Evolutionary conservation across 768 basidiomycete genomes (phyloP).

Genomic region (Psilocybe cyanescens): DNA sequence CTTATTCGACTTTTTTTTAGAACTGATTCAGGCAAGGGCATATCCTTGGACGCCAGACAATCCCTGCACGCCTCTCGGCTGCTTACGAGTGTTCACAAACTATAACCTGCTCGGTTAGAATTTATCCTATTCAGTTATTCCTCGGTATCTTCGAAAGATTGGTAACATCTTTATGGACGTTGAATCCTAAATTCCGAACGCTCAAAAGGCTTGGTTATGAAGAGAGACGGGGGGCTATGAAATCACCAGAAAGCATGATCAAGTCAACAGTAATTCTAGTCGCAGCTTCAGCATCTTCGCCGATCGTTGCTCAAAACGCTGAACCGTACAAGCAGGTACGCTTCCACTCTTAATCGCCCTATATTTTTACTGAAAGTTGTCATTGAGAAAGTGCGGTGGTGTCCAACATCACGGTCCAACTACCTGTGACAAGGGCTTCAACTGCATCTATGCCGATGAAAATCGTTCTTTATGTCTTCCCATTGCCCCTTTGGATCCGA

Average conservation of each 20-base stretch:
- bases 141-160: neutral
- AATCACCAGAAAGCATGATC: neutral
- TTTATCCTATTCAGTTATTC: neutral
- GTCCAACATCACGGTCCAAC: constrained; percentile 3
- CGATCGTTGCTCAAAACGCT: neutral
- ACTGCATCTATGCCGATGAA: constrained; percentile 2
- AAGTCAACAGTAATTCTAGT: neutral
- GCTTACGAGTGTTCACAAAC: neutral
- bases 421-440: constrained; percentile 1
- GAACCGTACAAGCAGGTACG: neutral
- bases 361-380: neutral
- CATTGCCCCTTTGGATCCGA: neutral
- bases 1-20: neutral
- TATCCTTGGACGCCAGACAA: neutral
- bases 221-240: neutral
- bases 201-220: neutral
- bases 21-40: neutral
- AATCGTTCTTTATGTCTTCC: constrained; percentile 1
- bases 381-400: constrained; percentile 1
- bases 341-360: neutral
- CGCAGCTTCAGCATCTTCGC: neutral
- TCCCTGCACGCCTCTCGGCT: neutral
- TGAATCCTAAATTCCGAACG: neutral
- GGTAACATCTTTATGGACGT: neutral
- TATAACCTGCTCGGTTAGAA: neutral